Evolutionary conservation across 2,329 filamentous ascomycete genomes (phyloP).

Genomic region (Calonectria multiphialidica): DNA sequence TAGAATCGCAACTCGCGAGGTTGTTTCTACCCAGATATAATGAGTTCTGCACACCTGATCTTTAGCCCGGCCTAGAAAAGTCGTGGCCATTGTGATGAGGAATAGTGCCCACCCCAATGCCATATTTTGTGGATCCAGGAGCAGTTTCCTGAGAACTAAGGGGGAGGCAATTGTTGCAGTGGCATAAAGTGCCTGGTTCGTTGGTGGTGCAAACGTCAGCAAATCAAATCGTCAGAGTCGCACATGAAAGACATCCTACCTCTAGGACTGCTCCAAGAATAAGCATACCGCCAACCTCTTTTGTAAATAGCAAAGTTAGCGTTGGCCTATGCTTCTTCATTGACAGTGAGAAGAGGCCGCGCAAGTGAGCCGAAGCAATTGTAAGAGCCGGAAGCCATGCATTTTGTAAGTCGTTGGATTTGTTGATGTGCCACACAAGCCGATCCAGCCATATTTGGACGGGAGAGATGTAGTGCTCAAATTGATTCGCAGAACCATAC

Average conservation of each 20-base stretch:
- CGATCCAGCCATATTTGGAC: neutral
- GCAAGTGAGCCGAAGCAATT: neutral
- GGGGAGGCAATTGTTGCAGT: neutral
- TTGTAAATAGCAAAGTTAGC: neutral
- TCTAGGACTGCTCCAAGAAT: neutral
- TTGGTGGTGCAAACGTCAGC: neutral
- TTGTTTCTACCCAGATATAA: neutral
- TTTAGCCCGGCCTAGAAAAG: neutral
- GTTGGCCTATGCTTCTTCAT: neutral
- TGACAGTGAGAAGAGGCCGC: neutral
- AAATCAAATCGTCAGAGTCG: too few relatives aligned
- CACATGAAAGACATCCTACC: neutral
- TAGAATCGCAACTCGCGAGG: neutral
- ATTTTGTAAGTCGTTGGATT: neutral
- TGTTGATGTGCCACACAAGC: neutral
- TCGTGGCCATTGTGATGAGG: neutral
- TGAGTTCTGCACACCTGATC: neutral
- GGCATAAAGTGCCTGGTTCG: neutral
- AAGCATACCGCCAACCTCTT: neutral
- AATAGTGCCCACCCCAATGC: neutral
- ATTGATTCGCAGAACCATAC: neutral
- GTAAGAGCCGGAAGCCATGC: neutral
- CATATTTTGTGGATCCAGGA: neutral
- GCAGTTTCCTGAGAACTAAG: neutral
- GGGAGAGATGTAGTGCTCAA: neutral